Evolutionary conservation across 208 protist genomes (phyloP).

Genomic region (Leishmania lainsoni): DNA sequence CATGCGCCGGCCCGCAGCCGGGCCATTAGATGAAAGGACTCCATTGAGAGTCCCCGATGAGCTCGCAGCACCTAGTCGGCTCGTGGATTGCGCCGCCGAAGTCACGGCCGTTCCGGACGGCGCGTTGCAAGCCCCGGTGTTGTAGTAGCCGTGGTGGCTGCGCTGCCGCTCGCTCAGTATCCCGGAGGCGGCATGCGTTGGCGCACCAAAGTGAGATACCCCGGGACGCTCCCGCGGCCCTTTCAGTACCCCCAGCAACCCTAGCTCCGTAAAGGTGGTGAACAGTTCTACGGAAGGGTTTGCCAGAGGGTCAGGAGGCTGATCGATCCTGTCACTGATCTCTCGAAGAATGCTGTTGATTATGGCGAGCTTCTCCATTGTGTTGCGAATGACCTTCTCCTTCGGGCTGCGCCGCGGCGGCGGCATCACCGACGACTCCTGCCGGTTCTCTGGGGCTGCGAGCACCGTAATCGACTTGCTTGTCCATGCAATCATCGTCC

Average conservation of each 20-base stretch:
- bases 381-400: slow-evolving; percentile 42
- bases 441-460: slow-evolving; percentile 44
- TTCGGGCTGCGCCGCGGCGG: slow-evolving; percentile 56
- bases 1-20: slow-evolving; percentile 17
- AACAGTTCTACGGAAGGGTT: slow-evolving; percentile 44
- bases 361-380: slow-evolving; percentile 51
- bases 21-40: neutral
- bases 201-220: neutral
- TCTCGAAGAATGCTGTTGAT: slow-evolving; percentile 64
- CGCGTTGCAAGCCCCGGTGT: neutral
- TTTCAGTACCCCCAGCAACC: slow-evolving; percentile 43
- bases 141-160: neutral
- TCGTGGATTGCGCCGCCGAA: neutral
- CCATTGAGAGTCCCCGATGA: neutral
- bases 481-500: slow-evolving; percentile 68
- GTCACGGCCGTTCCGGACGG: neutral
- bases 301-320: slow-evolving; percentile 20
- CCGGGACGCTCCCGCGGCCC: neutral
- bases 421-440: slow-evolving; percentile 44
- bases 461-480: slow-evolving; percentile 58
- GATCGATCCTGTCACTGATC: slow-evolving; percentile 15
- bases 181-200: neutral
- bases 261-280: slow-evolving; percentile 67
- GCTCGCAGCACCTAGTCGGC: neutral
- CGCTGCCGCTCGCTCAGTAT: neutral